Percentiles rank a stretch among this genome's conserved stretches.
Evolutionary conservation across 1,284 basidiomycete species (phyloP).

Genomic region (Puccinia horiana): DNA sequence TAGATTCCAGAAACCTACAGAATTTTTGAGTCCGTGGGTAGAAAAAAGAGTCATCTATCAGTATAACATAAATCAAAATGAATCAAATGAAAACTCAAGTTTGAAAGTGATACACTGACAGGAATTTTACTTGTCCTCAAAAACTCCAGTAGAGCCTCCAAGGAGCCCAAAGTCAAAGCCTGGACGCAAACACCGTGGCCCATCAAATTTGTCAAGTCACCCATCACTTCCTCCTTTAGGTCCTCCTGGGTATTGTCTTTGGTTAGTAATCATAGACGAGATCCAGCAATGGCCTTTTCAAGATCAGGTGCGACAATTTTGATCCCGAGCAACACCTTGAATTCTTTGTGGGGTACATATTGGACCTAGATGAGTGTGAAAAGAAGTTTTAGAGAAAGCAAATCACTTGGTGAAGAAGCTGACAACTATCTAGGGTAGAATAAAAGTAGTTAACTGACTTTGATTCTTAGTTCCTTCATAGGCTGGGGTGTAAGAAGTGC

Average conservation of each 20-base stretch:
- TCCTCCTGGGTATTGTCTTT: slow-evolving; percentile 96
- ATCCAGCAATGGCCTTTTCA: slow-evolving; percentile 99
- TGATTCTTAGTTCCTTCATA: slow-evolving; percentile 90
- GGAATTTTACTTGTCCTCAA: slow-evolving; percentile 93
- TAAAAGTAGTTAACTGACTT: slow-evolving; percentile 64
- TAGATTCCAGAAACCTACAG: slow-evolving; percentile 82
- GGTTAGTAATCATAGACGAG: slow-evolving; percentile 83
- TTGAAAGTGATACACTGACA: slow-evolving; percentile 52
- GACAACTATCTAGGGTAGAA: neutral
- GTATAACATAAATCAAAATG: neutral
- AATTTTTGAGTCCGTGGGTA: neutral
- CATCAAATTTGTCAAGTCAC: slow-evolving; percentile 84
- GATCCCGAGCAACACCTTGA: slow-evolving; percentile 96
- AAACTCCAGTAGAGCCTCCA: slow-evolving; percentile 96
- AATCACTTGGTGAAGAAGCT: neutral
- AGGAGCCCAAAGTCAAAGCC: slow-evolving; percentile 92
- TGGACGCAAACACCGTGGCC: slow-evolving; percentile 97
- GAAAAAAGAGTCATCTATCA: neutral
- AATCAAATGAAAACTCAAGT: slow-evolving; percentile 2
- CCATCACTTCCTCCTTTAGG: slow-evolving; percentile 92
- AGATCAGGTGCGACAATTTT: slow-evolving; percentile 94
- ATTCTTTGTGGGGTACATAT: slow-evolving; percentile 97
- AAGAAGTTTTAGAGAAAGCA: slow-evolving; percentile 51
- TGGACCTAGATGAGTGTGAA: slow-evolving; percentile 67
- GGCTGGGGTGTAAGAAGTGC: slow-evolving; percentile 96